Percentiles rank a stretch among this genome's conserved stretches.
These are phyloP conservation scores for Aspergillus funiculosus DNA, from an alignment of 495 filamentous ascomycete species.

Conservation along the genomic window DNA sequence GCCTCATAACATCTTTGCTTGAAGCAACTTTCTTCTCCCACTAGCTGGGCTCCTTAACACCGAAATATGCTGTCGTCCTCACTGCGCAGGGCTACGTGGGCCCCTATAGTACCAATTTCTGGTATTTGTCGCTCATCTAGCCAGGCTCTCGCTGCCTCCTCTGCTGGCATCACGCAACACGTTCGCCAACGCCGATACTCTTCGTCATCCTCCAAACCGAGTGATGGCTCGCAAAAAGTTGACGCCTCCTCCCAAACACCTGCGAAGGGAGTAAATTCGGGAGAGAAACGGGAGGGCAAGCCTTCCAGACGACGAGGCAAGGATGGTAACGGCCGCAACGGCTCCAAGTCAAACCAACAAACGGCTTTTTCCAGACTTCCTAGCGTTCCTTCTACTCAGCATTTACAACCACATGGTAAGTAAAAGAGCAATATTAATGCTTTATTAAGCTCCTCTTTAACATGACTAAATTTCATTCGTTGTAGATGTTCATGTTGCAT, in stretches of 20 bases:
- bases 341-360: constrained; percentile 35
- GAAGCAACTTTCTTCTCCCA: constrained; percentile 25
- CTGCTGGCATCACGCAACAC: constrained; percentile 29
- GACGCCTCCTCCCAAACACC: constrained; percentile 39
- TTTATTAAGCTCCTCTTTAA: not conserved
- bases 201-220: constrained; percentile 49
- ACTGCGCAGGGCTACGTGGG: constrained; percentile 43
- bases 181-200: constrained; percentile 51
- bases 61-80: constrained; percentile 46
- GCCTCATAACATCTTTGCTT: constrained; percentile 29
- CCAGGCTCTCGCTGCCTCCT: constrained; percentile 29
- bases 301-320: constrained; percentile 34
- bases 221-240: constrained; percentile 40
- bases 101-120: constrained; percentile 36
- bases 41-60: constrained; percentile 22
- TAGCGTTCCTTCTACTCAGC: constrained; percentile 77
- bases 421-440: not conserved
- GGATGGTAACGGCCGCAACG: constrained; percentile 33
- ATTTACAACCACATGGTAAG: constrained; percentile 68
- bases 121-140: constrained; percentile 28
- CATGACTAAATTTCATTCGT: constrained; percentile 7
- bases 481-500: constrained; percentile 76
- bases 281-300: constrained; percentile 33
- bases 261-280: constrained; percentile 36
- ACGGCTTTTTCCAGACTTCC: constrained; percentile 56